Evolutionary conservation across 805 yeast genomes (phyloP).

Genomic region (Scheffersomyces spartinae): DNA sequence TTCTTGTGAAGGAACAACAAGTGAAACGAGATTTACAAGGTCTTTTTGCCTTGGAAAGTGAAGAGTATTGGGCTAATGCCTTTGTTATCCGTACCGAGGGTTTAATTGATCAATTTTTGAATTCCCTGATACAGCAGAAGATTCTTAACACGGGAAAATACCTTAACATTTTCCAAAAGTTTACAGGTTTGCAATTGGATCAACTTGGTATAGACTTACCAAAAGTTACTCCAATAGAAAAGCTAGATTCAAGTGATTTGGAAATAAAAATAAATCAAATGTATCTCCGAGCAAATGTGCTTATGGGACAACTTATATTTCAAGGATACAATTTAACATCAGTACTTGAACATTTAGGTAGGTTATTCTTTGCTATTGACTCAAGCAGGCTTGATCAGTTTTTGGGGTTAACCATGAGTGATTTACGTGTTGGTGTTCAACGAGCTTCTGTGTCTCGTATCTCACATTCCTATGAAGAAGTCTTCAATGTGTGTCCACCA

Average conservation of each 20-base stretch:
- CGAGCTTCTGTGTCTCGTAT: too few relatives aligned
- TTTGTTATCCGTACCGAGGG: constrained; percentile 69
- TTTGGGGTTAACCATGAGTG: too few relatives aligned
- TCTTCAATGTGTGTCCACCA: too few relatives aligned
- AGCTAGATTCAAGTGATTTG: constrained; percentile 32
- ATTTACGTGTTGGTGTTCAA: too few relatives aligned
- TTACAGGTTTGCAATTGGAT: constrained; percentile 33
- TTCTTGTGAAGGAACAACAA: constrained; percentile 45
- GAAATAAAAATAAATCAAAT: constrained; percentile 47
- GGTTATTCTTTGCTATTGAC: too few relatives aligned
- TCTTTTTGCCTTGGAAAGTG: constrained; percentile 31
- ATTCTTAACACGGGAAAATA: constrained; percentile 78
- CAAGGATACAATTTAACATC: constrained; percentile 51
- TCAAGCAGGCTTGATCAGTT: too few relatives aligned
- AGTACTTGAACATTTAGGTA: too few relatives aligned
- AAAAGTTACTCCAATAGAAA: constrained; percentile 16
- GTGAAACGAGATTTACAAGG: constrained; percentile 13
- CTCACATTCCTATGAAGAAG: too few relatives aligned
- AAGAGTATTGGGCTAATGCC: constrained; percentile 64
- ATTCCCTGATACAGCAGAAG: constrained; percentile 44
- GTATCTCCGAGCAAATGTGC: constrained; percentile 54
- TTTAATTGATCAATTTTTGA: constrained; percentile 50
- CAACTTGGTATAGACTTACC: constrained; percentile 2
- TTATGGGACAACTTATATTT: constrained; percentile 45
- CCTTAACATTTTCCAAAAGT: constrained; percentile 56